Base-by-base conservation (phyloP, 139 green algal genomes). In the Auxenochlorella pyrenoidosa region DNA sequence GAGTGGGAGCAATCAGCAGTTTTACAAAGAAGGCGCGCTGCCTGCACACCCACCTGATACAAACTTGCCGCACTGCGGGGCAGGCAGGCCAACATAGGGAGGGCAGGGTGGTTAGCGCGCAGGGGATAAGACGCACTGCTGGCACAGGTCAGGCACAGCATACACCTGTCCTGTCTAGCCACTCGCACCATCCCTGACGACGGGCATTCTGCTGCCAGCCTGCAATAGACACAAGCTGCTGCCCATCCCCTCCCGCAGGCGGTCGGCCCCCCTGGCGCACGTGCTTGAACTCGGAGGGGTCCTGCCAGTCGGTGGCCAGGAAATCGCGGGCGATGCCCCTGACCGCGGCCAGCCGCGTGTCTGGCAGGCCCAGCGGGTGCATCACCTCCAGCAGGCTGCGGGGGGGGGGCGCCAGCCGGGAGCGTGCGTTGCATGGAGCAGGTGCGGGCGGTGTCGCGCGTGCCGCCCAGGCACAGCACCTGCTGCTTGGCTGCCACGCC, bases 51-150 rank as follows among this genome's bases (percentile, higher is more conserved):
- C 34, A 76, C 70, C 70, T 18, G 60, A 68, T 47, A 89, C 85
- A 86, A 95, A 95, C 71, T 89, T 91, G 38, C 93, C 93, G 70
- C 91, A 93, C 60, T 89, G 87, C 19, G 66, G 34, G 66, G 16
- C 54, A 24, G 16, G 54, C 54, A 24, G 54, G 54, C 16, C 13
- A 13, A 13, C 13, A 63, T 24, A 22, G 36, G 68, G 28, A 43
- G 68, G 5, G 63, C 21, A 15, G 24, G 63, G 28, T 12, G 26
- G 22, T 34, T 3, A 71, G 63, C 63, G 22, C 63, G 28, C 63
- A 71, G 28, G 63, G 8, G 36, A 36, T 71, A 13, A 13, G 2
- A 63, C 3, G 54, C 54, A 63, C 54, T 24, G 54, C 12, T 24
- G 16, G 54, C 47, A 58, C 6, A 12, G 15, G 8, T 6, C 10